phyloP scores from a whole-genome alignment of 2,329 filamentous ascomycete species.

The Exserohilum turcica region DNA sequence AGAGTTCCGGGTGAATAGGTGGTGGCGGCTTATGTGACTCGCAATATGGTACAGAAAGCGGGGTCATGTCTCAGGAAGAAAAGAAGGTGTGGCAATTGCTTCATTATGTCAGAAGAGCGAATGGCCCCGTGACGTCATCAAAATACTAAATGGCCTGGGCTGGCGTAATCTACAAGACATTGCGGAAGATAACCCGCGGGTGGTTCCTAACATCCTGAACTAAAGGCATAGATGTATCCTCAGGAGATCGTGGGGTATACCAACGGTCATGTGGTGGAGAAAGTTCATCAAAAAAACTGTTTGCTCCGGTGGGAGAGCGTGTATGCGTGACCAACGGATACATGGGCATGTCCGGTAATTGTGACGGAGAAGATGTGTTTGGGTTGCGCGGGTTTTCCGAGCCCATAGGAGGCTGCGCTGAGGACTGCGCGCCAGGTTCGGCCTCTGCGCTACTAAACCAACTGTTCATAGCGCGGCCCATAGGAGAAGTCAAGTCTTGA shows the following conservation, averaged over 20 bases:
- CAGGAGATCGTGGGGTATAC: background rate
- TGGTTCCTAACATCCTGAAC: constrained; percentile 7
- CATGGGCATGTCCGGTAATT: constrained; percentile 14
- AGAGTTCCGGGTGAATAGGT: too few species aligned
- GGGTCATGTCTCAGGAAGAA: background rate
- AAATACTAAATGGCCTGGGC: background rate
- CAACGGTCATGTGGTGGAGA: background rate
- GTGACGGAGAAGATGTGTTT: constrained; percentile 21
- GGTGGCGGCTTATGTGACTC: too few species aligned
- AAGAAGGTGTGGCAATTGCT: too few species aligned
- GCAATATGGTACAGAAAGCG: background rate
- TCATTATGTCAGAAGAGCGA: too few species aligned
- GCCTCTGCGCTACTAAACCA: constrained; percentile 14
- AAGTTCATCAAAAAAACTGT: background rate
- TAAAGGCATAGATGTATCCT: background rate
- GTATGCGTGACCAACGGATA: constrained; percentile 1
- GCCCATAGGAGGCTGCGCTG: constrained; percentile 8
- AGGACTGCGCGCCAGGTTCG: background rate
- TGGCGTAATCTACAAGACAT: background rate
- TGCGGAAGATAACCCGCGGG: constrained; percentile 1
- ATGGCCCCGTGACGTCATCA: too few species aligned
- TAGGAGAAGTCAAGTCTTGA: constrained; percentile 17
- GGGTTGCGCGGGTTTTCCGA: constrained; percentile 22
- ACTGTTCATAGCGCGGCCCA: constrained; percentile 21
- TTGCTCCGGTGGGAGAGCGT: background rate